These are phyloP conservation scores for Scenedesmus sp. DNA, from an alignment of 163 green algal species.

Conservation along the genomic window DNA sequence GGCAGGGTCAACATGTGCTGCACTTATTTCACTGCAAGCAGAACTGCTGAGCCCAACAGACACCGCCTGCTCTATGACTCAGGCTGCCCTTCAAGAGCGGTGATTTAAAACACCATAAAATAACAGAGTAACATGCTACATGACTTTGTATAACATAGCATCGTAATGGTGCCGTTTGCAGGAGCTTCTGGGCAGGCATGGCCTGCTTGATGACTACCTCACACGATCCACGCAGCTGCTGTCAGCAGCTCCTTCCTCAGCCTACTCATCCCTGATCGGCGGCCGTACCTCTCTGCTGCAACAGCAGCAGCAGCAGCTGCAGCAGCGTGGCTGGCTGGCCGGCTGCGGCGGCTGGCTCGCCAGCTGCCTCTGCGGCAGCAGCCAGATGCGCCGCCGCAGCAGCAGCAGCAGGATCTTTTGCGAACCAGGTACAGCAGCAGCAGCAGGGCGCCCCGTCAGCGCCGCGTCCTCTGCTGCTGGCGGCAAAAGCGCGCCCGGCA, in stretches of 20 bases:
- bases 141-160: too few relatives aligned
- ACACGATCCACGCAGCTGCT: background rate
- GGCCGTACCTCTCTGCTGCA: too few relatives aligned
- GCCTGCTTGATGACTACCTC: background rate
- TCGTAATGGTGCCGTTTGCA: background rate
- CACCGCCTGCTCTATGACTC: too few relatives aligned
- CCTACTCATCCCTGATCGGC: background rate
- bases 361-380: background rate
- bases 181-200: conserved; percentile 11
- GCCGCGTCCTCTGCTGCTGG: background rate
- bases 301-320: background rate
- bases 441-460: background rate
- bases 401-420: background rate
- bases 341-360: background rate
- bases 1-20: too few relatives aligned
- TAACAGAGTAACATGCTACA: too few relatives aligned
- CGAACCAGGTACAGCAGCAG: background rate
- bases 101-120: too few relatives aligned
- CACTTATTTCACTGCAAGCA: too few relatives aligned
- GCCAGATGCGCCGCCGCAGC: background rate
- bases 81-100: too few relatives aligned
- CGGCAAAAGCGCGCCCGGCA: background rate
- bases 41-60: too few relatives aligned
- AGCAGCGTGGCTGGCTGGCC: background rate
- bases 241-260: background rate